Conservation (phyloP, 2,329 filamentous ascomycete species). For the Chalaropsis ovoidea region DNA sequence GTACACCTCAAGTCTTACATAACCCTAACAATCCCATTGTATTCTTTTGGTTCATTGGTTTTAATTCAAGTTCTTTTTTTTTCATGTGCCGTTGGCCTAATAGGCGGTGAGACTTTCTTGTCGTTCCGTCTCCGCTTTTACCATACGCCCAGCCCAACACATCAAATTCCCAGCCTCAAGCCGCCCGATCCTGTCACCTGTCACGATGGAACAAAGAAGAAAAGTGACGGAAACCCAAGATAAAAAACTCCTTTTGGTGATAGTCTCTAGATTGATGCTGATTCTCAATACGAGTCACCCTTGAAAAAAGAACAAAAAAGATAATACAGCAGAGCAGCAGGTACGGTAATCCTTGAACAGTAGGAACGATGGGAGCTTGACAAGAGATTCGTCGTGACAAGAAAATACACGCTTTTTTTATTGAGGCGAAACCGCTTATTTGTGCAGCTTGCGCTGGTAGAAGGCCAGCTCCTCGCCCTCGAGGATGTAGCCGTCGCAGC, state of each 20-base stretch:
- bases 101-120: no score
- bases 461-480: conserved; percentile 99
- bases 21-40: no score
- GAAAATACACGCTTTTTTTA: conserved; percentile 25
- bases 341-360: background rate
- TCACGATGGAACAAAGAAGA: background rate
- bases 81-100: no score
- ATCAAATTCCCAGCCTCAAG: no score
- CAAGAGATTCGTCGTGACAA: conserved; percentile 15
- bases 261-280: conserved; percentile 2
- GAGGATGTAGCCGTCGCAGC: conserved; percentile 92
- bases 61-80: no score
- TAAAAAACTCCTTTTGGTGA: conserved; percentile 10
- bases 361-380: background rate
- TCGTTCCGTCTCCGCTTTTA: no score
- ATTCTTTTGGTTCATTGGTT: no score
- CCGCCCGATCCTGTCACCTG: no score
- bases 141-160: no score
- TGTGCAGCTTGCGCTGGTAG: conserved; percentile 99
- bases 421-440: conserved; percentile 51
- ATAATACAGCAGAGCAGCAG: conserved; percentile 4
- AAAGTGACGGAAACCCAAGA: conserved; percentile 10
- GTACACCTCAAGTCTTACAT: no score
- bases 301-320: conserved; percentile 9
- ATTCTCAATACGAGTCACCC: conserved; percentile 7